Conservation (phyloP, 164 flowering plant species). For the Aristolochia contorta region DNA sequence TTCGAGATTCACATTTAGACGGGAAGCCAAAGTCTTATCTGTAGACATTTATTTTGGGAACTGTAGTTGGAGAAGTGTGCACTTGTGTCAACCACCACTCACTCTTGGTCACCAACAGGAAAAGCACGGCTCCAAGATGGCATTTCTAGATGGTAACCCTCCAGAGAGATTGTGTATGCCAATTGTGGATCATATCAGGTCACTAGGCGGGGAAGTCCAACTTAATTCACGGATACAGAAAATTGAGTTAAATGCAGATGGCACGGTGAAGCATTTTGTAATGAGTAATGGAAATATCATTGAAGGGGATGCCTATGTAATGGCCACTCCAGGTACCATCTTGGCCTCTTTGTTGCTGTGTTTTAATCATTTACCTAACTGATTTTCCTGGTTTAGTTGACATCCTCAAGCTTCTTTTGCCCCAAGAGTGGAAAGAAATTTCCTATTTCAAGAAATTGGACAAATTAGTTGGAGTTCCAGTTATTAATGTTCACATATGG, state of each 20-base stretch:
- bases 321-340: slow-evolving; percentile 83
- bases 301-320: slow-evolving; percentile 83
- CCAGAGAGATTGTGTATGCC: slow-evolving; percentile 98
- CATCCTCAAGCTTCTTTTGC: slow-evolving; percentile 82
- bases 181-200: slow-evolving; percentile 68
- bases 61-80: background rate
- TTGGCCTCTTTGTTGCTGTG: background rate
- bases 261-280: slow-evolving; percentile 61
- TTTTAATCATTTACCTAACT: background rate
- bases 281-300: slow-evolving; percentile 53
- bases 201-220: slow-evolving; percentile 76
- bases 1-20: too few species aligned
- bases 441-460: slow-evolving; percentile 78
- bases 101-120: slow-evolving; percentile 45
- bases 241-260: slow-evolving; percentile 70
- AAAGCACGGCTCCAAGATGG: slow-evolving; percentile 98
- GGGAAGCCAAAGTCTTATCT: too few species aligned
- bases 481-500: slow-evolving; percentile 97
- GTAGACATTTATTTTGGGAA: background rate
- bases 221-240: slow-evolving; percentile 76
- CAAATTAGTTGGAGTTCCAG: slow-evolving; percentile 96
- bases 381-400: slow-evolving; percentile 48
- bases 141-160: slow-evolving; percentile 96
- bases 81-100: background rate
- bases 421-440: slow-evolving; percentile 80